Conservation (phyloP, 208 protist species). For the Crithidia expoeki region DNA sequence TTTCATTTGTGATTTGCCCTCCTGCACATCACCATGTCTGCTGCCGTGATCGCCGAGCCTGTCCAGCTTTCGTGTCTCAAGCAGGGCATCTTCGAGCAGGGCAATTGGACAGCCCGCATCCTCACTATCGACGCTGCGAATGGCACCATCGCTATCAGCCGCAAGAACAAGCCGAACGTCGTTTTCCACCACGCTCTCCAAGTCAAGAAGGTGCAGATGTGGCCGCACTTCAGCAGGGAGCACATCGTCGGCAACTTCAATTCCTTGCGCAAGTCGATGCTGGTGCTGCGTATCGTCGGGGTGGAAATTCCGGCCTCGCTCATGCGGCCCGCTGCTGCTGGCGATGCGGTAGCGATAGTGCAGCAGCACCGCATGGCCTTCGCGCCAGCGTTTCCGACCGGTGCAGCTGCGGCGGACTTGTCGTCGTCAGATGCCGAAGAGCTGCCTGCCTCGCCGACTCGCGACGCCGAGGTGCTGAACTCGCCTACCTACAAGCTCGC, state of each 20-base stretch:
- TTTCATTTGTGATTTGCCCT: neutral
- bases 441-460: constrained; percentile 9
- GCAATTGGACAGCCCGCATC: constrained; percentile 12
- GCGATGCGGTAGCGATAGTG: constrained; percentile 5
- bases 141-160: constrained; percentile 13
- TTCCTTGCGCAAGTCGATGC: constrained; percentile 4
- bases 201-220: constrained; percentile 10
- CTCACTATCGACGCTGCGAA: constrained; percentile 4
- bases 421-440: constrained; percentile 13
- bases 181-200: neutral
- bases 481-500: neutral
- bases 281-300: constrained; percentile 11
- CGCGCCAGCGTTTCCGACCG: neutral
- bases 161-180: constrained; percentile 4
- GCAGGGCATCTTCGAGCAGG: constrained; percentile 12
- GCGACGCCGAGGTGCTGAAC: neutral
- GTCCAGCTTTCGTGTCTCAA: constrained; percentile 11
- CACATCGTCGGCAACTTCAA: constrained; percentile 13
- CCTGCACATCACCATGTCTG: neutral
- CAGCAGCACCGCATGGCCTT: constrained; percentile 12
- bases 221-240: constrained; percentile 12
- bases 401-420: neutral
- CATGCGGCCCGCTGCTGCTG: neutral
- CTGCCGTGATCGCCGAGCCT: neutral
- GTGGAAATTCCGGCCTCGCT: neutral